Conservation (phyloP, 768 basidiomycete genomes). For the Termitomyces bulborhizus region DNA sequence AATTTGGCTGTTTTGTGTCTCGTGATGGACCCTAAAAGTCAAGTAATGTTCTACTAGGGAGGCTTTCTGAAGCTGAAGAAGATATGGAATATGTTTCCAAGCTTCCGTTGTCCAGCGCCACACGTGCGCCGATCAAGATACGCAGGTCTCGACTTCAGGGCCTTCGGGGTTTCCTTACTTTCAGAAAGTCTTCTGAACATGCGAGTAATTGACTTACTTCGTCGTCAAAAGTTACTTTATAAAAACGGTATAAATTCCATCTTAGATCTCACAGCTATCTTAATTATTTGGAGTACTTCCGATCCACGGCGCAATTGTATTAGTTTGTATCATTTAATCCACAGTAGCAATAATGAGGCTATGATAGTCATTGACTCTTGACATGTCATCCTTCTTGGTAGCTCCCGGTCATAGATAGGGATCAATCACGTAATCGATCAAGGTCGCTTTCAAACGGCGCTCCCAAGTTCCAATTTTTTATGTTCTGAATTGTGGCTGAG, state of each 20-base stretch:
- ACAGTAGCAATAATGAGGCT: no score
- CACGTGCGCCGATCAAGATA: background rate
- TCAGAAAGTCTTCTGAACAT: background rate
- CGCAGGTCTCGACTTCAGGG: background rate
- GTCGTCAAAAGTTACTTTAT: background rate
- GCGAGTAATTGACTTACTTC: background rate
- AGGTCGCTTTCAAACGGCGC: background rate
- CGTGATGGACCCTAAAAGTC: background rate
- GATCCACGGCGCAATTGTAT: background rate
- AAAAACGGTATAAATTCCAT: background rate
- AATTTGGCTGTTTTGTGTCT: background rate
- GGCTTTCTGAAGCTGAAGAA: conserved; percentile 1
- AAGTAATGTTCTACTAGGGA: background rate
- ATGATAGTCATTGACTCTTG: no score
- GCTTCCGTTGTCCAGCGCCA: background rate
- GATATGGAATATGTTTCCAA: conserved; percentile 1
- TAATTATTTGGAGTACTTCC: background rate
- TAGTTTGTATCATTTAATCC: background rate
- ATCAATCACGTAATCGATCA: background rate
- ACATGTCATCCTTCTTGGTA: no score
- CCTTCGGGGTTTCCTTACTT: background rate
- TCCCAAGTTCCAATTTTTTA: background rate
- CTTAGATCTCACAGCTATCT: background rate
- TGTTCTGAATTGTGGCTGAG: background rate
- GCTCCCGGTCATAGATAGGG: no score